These are phyloP conservation scores for Dillenia suffruticosa DNA, from an alignment of 164 flowering plant genomes.

Conservation along the genomic window DNA sequence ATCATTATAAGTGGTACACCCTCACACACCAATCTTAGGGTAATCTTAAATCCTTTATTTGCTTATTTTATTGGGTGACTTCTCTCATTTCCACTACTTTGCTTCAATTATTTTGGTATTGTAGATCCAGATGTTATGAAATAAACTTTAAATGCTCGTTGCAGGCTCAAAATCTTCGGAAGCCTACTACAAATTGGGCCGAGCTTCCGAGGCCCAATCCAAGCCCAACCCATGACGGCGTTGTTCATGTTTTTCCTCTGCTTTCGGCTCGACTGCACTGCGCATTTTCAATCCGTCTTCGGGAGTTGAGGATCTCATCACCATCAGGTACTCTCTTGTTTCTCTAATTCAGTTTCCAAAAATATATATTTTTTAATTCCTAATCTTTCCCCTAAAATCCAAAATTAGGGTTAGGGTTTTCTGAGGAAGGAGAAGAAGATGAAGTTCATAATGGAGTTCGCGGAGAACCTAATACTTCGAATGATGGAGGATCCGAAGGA, in stretches of 20 bases:
- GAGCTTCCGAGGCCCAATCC: too few species aligned
- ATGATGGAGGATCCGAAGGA: conserved; percentile 91
- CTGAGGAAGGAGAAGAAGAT: conserved; percentile 22
- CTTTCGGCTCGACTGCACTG: too few species aligned
- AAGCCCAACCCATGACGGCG: too few species aligned
- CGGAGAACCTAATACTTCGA: conserved; percentile 73
- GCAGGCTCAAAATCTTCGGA: too few species aligned
- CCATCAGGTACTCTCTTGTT: too few species aligned
- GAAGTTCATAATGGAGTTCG: conserved; percentile 90
- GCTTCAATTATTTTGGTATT: neutral
- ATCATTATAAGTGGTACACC: conserved; percentile 97
- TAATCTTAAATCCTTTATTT: conserved; percentile 10
- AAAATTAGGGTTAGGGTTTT: neutral
- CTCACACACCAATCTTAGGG: conserved; percentile 94
- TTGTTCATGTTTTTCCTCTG: too few species aligned
- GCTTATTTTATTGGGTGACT: neutral
- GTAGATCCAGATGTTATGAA: neutral
- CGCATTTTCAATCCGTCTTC: too few species aligned
- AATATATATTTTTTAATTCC: too few species aligned
- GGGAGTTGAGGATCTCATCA: too few species aligned
- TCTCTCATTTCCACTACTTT: neutral
- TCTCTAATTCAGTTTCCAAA: too few species aligned
- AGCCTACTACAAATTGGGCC: too few species aligned
- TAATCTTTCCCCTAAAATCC: too few species aligned
- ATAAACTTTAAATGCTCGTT: neutral